Conservation (phyloP, 495 filamentous ascomycete species). For the Cercophora sp. region DNA sequence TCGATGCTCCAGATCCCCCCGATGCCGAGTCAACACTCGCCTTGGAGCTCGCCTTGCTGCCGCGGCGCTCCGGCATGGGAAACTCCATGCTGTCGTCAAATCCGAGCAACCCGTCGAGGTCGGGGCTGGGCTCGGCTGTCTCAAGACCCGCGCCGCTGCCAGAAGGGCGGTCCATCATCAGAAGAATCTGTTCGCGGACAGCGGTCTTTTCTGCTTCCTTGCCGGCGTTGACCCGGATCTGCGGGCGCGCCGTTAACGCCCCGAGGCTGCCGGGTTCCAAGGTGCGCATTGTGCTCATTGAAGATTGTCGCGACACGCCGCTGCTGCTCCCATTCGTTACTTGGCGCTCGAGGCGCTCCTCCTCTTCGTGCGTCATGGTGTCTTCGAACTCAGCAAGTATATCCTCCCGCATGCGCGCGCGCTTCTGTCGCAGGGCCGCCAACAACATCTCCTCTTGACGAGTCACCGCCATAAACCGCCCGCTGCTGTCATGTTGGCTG, state of each 20-base stretch:
- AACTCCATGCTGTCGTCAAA: constrained; percentile 27
- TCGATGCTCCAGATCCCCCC: constrained; percentile 1
- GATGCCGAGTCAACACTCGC: constrained; percentile 13
- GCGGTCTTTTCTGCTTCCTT: neutral
- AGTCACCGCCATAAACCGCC: constrained; percentile 79
- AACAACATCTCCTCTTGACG: constrained; percentile 80
- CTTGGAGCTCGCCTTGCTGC: constrained; percentile 13
- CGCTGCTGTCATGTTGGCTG: constrained; percentile 39
- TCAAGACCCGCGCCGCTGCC: constrained; percentile 17
- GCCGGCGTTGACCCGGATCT: constrained; percentile 5
- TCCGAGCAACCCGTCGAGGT: constrained; percentile 39
- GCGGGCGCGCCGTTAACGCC: constrained; percentile 20
- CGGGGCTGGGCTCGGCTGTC: constrained; percentile 34
- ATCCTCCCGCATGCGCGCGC: constrained; percentile 70
- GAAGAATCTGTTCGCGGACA: constrained; percentile 24
- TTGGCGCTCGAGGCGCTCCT: constrained; percentile 15
- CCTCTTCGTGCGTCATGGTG: constrained; percentile 20
- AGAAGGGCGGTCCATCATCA: constrained; percentile 21
- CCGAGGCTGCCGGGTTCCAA: constrained; percentile 2
- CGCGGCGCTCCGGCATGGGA: constrained; percentile 7
- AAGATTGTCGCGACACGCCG: constrained; percentile 28
- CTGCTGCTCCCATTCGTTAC: constrained; percentile 25
- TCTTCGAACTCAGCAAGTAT: constrained; percentile 57
- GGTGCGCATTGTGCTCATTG: constrained; percentile 27
- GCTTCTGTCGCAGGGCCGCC: constrained; percentile 73